Evolutionary conservation across 1,139 yeast species (phyloP).

Genomic region (Nakaseomyces glabratus): DNA sequence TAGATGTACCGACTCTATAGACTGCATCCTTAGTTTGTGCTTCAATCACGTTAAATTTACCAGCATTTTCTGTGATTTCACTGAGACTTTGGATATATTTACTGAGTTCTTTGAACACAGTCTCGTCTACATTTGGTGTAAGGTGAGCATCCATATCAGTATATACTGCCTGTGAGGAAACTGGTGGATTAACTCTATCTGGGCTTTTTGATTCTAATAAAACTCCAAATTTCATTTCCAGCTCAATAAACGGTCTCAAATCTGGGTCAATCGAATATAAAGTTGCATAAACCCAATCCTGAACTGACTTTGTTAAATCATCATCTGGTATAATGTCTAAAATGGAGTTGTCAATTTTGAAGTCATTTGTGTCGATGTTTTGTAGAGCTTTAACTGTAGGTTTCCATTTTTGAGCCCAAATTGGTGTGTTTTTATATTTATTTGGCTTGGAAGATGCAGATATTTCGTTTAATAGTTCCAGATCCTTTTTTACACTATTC

Average conservation of each 20-base stretch:
- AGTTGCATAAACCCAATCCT: conserved; percentile 85
- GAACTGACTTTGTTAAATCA: conserved; percentile 69
- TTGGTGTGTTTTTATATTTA: conserved; percentile 58
- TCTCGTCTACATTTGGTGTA: conserved; percentile 62
- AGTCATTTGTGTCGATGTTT: conserved; percentile 26
- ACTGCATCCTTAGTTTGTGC: conserved; percentile 34
- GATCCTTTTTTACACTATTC: conserved; percentile 28
- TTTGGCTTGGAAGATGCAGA: conserved; percentile 43
- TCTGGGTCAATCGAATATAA: conserved; percentile 53
- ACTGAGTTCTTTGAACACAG: conserved; percentile 53
- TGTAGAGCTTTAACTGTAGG: conserved; percentile 36
- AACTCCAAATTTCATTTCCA: conserved; percentile 76
- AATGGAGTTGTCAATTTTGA: conserved; percentile 38
- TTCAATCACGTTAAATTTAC: conserved; percentile 34
- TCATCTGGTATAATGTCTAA: conserved; percentile 74
- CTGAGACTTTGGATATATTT: conserved; percentile 49
- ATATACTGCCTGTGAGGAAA: conserved; percentile 64
- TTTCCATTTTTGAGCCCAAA: conserved; percentile 75
- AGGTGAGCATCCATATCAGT: conserved; percentile 51
- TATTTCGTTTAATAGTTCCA: conserved; percentile 26
- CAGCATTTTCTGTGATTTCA: conserved; percentile 39
- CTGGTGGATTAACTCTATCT: conserved; percentile 59
- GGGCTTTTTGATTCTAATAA: conserved; percentile 50
- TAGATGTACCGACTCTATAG: conserved; percentile 33
- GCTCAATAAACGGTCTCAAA: conserved; percentile 56